Conservation (phyloP, 192 early-diverging fungal genomes). For the Phycomyces nitens region DNA sequence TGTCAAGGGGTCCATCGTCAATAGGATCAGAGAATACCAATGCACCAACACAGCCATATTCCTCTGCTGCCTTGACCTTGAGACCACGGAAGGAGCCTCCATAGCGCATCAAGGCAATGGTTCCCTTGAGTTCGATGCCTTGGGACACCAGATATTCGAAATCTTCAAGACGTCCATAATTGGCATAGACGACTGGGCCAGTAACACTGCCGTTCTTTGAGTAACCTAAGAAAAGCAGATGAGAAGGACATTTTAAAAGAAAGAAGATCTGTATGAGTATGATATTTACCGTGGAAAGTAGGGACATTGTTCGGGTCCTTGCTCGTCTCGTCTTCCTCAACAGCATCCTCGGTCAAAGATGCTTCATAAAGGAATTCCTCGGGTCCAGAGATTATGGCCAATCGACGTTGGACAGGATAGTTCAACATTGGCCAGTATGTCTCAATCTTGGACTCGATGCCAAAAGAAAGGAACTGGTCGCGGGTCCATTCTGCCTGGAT, state of each 20-base stretch:
- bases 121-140: slow-evolving; percentile 46
- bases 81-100: slow-evolving; percentile 54
- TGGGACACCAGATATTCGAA: slow-evolving; percentile 42
- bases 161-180: slow-evolving; percentile 59
- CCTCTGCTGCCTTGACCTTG: slow-evolving; percentile 58
- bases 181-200: slow-evolving; percentile 60
- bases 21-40: slow-evolving; percentile 64
- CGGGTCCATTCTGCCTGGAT: slow-evolving; percentile 53
- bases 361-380: slow-evolving; percentile 48
- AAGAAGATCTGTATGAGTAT: neutral
- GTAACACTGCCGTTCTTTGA: slow-evolving; percentile 57
- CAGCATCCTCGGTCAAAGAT: slow-evolving; percentile 46
- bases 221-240: slow-evolving; percentile 21
- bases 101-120: slow-evolving; percentile 59
- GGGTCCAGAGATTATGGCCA: slow-evolving; percentile 51
- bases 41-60: slow-evolving; percentile 50
- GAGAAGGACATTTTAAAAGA: neutral
- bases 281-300: slow-evolving; percentile 52
- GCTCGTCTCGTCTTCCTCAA: slow-evolving; percentile 58
- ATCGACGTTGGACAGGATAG: slow-evolving; percentile 48
- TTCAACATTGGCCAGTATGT: slow-evolving; percentile 60
- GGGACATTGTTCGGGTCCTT: slow-evolving; percentile 53
- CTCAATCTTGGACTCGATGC: slow-evolving; percentile 51
- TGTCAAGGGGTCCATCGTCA: slow-evolving; percentile 54
- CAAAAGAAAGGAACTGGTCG: slow-evolving; percentile 48